Base-by-base conservation (phyloP, 805 yeast species). In the Candida arabinofermentans region DNA sequence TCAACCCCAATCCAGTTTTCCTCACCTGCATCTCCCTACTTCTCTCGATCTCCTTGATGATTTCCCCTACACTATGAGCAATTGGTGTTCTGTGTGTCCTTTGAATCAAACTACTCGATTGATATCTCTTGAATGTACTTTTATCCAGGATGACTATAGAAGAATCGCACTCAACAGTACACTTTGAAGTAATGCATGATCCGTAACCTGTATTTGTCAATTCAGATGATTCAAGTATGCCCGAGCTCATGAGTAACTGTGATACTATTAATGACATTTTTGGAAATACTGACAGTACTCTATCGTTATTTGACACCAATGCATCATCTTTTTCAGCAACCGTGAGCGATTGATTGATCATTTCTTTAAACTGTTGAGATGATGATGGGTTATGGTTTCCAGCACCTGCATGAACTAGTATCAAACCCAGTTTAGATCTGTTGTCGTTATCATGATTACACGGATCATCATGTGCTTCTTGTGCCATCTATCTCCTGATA, bases 191-290 rank as follows among this genome's bases (percentile, higher is more conserved):
- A 27, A 74, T 49, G 0, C 72, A 66, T 1, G 78, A 66, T 0
- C 80, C 79, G 44, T 49, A 59, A 2, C 79, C 81, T 3, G 79
- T 72, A 48, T 75, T 75, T 5, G 80, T 74, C 34, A 69, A 55
- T 2, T 55, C 46, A 3, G 69, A 61, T 12, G 38, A 41, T 51
- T 75, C 80, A 2, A 64, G 32, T 0, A 39, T 24, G 16, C 27
- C 26, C 6, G 41, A 26, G 7, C 37, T 27, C 8, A 18, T 18
- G 1, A 35, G 13, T 19, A 38, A 24, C n/a, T 31, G 18, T 5
- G 24, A 3, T 8, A 14, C 10, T 9, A 21, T 6, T 21, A 12
- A 9, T 12, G 10, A 7, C 4, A 22, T 10, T 8, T 18, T 9
- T 4, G 22, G 16, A n/a, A 27, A 21, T 12, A 19, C 14, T 9